phyloP scores from a whole-genome alignment of 768 basidiomycete species.

The Cantharellus cinnabarinus region DNA sequence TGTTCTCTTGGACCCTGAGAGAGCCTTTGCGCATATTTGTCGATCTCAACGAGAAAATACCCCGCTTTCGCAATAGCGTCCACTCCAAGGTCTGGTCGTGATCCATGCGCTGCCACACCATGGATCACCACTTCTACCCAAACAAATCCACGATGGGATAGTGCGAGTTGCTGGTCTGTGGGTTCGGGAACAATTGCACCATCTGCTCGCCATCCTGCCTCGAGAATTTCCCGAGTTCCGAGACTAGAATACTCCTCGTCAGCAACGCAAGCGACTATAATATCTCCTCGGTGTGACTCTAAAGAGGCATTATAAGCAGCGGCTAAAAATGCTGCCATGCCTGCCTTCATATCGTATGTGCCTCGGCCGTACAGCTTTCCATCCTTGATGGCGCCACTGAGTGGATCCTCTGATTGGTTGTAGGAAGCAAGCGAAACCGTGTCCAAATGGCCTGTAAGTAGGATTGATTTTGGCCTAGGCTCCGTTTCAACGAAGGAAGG shows the following conservation, averaged over 20 bases:
- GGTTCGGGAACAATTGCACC: slow-evolving; percentile 8
- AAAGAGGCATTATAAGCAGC: background rate
- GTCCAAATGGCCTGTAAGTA: slow-evolving; percentile 6
- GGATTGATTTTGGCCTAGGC: background rate
- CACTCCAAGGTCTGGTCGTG: slow-evolving; percentile 7
- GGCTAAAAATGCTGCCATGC: slow-evolving; percentile 3
- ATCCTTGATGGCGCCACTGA: slow-evolving; percentile 6
- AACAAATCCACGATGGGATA: slow-evolving; percentile 2
- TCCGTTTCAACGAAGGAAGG: background rate
- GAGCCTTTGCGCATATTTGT: background rate
- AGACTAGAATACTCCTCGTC: slow-evolving; percentile 8
- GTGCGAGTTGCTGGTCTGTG: slow-evolving; percentile 3
- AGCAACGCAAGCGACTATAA: slow-evolving; percentile 3
- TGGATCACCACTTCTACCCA: slow-evolving; percentile 6
- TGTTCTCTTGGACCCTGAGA: background rate
- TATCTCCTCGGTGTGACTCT: background rate
- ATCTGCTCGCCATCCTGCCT: slow-evolving; percentile 4
- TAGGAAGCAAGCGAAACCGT: slow-evolving; percentile 1
- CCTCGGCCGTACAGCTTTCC: slow-evolving; percentile 4
- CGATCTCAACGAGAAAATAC: slow-evolving; percentile 6
- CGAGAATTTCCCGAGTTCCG: slow-evolving; percentile 4
- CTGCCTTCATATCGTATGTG: slow-evolving; percentile 8
- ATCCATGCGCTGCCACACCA: slow-evolving; percentile 6
- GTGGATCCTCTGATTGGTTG: slow-evolving; percentile 1
- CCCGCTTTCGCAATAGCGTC: slow-evolving; percentile 7